Evolutionary conservation across 1,284 basidiomycete species (phyloP).

Genomic region (Tilletia indica): DNA sequence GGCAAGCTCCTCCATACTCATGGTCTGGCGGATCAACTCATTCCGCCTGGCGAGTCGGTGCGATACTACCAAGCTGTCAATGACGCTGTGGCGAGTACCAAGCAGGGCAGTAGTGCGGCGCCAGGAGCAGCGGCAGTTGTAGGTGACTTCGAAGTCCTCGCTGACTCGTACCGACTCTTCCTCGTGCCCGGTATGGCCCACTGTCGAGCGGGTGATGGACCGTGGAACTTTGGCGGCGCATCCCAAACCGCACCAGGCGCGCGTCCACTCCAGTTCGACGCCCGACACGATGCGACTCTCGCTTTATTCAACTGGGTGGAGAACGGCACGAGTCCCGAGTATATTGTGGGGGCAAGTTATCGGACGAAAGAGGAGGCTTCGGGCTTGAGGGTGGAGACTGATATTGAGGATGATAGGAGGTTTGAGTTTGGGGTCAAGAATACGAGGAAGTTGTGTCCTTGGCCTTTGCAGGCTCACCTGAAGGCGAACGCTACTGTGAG

Average conservation of each 20-base stretch:
- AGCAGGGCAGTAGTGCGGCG: too few species aligned
- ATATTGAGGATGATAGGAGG: conserved; percentile 17
- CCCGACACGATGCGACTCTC: conserved; percentile 56
- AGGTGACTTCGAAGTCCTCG: conserved; percentile 30
- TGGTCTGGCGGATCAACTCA: conserved; percentile 53
- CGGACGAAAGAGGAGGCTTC: conserved; percentile 24
- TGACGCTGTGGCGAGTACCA: neutral
- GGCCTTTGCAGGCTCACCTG: conserved; percentile 14
- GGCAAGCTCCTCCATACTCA: conserved; percentile 56
- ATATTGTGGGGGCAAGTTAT: conserved; percentile 25
- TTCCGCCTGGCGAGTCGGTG: conserved; percentile 56
- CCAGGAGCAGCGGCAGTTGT: too few species aligned
- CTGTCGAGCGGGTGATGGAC: conserved; percentile 47
- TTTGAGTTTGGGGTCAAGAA: conserved; percentile 23
- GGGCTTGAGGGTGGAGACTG: neutral
- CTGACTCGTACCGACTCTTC: conserved; percentile 59
- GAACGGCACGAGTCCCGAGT: conserved; percentile 32
- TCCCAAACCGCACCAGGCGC: conserved; percentile 28
- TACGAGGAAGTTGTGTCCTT: conserved; percentile 30
- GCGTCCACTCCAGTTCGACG: conserved; percentile 35
- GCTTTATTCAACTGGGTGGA: conserved; percentile 60
- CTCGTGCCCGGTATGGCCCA: conserved; percentile 60
- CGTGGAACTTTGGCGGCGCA: conserved; percentile 40
- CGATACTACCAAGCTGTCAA: conserved; percentile 57
- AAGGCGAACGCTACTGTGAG: conserved; percentile 11